phyloP scores from a whole-genome alignment of 2,329 filamentous ascomycete species.

The Apiospora koreana region DNA sequence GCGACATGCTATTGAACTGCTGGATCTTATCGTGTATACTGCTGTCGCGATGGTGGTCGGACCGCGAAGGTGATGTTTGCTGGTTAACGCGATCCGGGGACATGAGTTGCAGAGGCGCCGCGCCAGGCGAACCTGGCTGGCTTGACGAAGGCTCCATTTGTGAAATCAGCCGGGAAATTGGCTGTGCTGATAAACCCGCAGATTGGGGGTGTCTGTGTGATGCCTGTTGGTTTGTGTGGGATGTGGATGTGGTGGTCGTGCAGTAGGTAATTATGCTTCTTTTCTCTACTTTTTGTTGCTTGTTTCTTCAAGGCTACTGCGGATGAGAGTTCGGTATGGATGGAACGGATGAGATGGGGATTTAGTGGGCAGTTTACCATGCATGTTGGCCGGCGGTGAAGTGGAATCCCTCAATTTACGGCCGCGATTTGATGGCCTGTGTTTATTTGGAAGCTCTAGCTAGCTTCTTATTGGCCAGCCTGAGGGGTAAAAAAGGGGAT shows the following conservation, averaged over 20 bases:
- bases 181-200: neutral
- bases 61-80: constrained; percentile 24
- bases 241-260: neutral
- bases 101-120: constrained; percentile 29
- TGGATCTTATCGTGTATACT: constrained; percentile 36
- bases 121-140: constrained; percentile 21
- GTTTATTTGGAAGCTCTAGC: neutral
- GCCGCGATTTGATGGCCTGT: neutral
- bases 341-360: neutral
- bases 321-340: neutral
- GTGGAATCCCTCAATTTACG: neutral
- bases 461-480: no score
- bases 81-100: constrained; percentile 34
- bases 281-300: neutral
- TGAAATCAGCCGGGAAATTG: constrained; percentile 1
- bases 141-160: constrained; percentile 4
- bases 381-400: constrained; percentile 3
- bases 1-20: constrained; percentile 33
- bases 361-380: neutral
- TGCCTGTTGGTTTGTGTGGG: neutral
- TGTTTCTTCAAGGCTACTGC: neutral
- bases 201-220: neutral
- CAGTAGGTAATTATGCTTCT: neutral
- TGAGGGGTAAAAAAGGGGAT: no score
- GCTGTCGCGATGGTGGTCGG: constrained; percentile 28